Percentiles rank a stretch among this genome's conserved stretches.
Evolutionary conservation across 2,329 filamentous ascomycete genomes (phyloP).

Genomic region (Ophiocordyceps camponoti-leonardi): DNA sequence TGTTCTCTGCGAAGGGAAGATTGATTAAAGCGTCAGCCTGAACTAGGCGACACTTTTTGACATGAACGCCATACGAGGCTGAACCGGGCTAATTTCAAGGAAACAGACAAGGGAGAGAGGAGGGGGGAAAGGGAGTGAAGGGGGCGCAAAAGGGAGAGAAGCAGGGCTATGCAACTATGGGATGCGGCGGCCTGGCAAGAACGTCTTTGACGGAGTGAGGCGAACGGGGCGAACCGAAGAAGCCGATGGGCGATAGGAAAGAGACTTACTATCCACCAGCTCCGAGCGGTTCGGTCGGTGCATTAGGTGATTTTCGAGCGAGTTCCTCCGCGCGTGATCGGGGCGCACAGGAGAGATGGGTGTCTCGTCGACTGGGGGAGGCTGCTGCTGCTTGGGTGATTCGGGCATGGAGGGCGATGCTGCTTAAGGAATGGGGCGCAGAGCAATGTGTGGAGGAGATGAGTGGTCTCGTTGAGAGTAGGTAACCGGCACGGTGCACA

Average conservation of each 20-base stretch:
- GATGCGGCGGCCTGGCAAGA: not conserved
- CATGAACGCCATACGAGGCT: not conserved
- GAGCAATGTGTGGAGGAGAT: not conserved
- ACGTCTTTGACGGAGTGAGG: not conserved
- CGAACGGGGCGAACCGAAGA: not conserved
- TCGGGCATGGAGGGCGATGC: constrained; percentile 11
- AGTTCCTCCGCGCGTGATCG: constrained; percentile 42
- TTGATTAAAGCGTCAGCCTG: not conserved
- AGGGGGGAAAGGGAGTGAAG: not conserved
- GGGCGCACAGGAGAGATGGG: constrained; percentile 35
- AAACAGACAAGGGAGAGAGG: not conserved
- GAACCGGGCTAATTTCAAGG: not conserved
- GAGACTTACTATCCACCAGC: constrained; percentile 55
- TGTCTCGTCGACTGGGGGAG: constrained; percentile 26
- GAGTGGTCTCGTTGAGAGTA: not conserved
- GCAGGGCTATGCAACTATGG: not conserved
- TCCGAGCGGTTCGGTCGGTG: constrained; percentile 60
- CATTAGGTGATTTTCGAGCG: constrained; percentile 54
- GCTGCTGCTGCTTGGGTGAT: constrained; percentile 5
- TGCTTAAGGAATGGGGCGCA: not conserved
- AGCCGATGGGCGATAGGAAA: not conserved
- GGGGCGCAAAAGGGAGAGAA: not conserved
- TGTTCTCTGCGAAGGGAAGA: constrained; percentile 45
- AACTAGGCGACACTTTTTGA: not conserved
- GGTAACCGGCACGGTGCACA: not conserved